phyloP scores from a whole-genome alignment of 2,329 filamentous ascomycete genomes.

The Tolypocladium endophyticum region DNA sequence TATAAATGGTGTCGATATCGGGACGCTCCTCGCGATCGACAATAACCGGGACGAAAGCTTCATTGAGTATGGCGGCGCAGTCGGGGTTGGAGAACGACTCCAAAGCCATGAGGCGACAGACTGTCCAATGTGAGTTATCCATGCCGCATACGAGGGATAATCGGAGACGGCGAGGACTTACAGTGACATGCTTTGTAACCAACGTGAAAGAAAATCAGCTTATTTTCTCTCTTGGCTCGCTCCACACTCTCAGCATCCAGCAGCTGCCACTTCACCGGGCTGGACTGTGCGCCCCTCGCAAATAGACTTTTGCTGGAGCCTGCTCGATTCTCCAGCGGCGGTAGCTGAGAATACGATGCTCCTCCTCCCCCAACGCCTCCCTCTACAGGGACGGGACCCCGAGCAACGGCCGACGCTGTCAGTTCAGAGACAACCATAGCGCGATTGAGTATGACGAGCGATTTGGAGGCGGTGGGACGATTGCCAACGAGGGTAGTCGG shows the following conservation, averaged over 20 bases:
- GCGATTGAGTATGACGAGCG: background rate
- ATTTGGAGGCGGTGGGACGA: background rate
- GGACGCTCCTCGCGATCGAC: slow-evolving; percentile 90
- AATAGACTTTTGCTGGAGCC: slow-evolving; percentile 36
- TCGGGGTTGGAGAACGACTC: slow-evolving; percentile 82
- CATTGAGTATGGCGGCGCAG: slow-evolving; percentile 74
- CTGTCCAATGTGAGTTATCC: slow-evolving; percentile 25
- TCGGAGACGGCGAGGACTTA: slow-evolving; percentile 33
- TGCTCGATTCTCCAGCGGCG: slow-evolving; percentile 24
- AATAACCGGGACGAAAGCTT: slow-evolving; percentile 81
- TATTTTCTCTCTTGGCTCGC: slow-evolving; percentile 71
- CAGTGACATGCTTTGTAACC: slow-evolving; percentile 95
- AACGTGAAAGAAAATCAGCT: slow-evolving; percentile 85
- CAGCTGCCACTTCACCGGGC: slow-evolving; percentile 85
- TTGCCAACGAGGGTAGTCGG: background rate
- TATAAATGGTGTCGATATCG: slow-evolving; percentile 91
- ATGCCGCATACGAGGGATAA: background rate
- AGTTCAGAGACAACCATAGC: slow-evolving; percentile 16
- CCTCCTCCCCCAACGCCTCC: slow-evolving; percentile 7
- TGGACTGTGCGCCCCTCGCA: slow-evolving; percentile 64
- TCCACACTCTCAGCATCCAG: slow-evolving; percentile 69
- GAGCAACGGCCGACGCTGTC: slow-evolving; percentile 21
- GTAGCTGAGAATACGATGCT: slow-evolving; percentile 3
- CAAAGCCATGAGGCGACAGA: slow-evolving; percentile 82
- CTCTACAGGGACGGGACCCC: slow-evolving; percentile 16